A percentile compares a stretch with the other conserved stretches of the same genome.
These are phyloP conservation scores for Penicillium sp. DNA, from an alignment of 2,329 filamentous ascomycete genomes.

Conservation along the genomic window DNA sequence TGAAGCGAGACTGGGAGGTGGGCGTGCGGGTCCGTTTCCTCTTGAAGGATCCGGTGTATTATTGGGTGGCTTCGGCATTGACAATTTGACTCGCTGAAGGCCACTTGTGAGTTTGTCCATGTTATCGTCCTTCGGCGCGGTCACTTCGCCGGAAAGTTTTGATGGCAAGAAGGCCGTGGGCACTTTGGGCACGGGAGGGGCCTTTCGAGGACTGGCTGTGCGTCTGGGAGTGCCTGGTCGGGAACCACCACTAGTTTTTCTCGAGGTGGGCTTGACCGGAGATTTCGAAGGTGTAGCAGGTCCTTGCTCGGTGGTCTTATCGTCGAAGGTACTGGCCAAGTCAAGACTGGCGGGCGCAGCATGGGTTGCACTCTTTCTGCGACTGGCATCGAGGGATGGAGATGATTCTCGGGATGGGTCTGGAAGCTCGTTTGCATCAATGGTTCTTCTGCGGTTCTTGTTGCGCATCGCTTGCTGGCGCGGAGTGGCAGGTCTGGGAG, in stretches of 20 bases:
- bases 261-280: conserved; percentile 45
- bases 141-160: conserved; percentile 15
- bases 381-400: conserved; percentile 21
- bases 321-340: not conserved
- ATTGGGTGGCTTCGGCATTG: conserved; percentile 44
- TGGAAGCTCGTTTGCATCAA: conserved; percentile 52
- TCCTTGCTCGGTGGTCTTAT: conserved; percentile 10
- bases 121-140: conserved; percentile 28
- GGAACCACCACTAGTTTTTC: conserved; percentile 59
- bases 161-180: conserved; percentile 36
- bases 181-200: conserved; percentile 43
- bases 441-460: conserved; percentile 59
- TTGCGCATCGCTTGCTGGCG: conserved; percentile 49
- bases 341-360: conserved; percentile 11
- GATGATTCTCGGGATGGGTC: conserved; percentile 28
- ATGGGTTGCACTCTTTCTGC: conserved; percentile 30
- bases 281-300: not conserved
- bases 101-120: conserved; percentile 54
- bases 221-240: conserved; percentile 43
- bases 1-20: conserved; percentile 17
- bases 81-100: conserved; percentile 58
- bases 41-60: conserved; percentile 23
- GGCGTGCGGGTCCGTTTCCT: conserved; percentile 23
- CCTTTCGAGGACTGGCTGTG: conserved; percentile 36
- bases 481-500: conserved; percentile 54